Percentiles rank a stretch among this genome's conserved stretches.
Conservation (phyloP, 2,329 filamentous ascomycete species). For the Neurospora sp. region DNA sequence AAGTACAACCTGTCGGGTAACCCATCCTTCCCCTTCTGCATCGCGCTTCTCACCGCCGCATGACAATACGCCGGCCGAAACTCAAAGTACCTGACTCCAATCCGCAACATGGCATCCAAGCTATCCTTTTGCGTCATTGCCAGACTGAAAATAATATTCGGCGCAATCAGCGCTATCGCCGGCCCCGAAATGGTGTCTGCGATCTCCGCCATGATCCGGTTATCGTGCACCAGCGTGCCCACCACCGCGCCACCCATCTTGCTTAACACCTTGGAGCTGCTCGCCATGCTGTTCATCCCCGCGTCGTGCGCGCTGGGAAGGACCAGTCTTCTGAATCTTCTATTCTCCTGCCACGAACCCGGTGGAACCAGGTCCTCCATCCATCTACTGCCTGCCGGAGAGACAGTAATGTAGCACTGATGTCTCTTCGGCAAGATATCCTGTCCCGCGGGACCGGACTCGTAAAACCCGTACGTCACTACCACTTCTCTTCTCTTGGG, state of each 20-base stretch:
- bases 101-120: constrained; percentile 31
- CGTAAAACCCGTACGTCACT: constrained; percentile 38
- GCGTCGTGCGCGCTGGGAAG: constrained; percentile 29
- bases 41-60: constrained; percentile 25
- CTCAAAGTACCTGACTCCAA: constrained; percentile 42
- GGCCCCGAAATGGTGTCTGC: constrained; percentile 19
- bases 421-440: constrained; percentile 31
- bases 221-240: constrained; percentile 18
- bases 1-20: constrained; percentile 38
- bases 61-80: constrained; percentile 40
- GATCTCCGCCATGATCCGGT: constrained; percentile 15
- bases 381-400: constrained; percentile 32
- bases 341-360: constrained; percentile 26
- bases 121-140: constrained; percentile 42
- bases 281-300: constrained; percentile 42
- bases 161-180: constrained; percentile 23
- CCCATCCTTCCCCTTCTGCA: constrained; percentile 11
- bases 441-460: constrained; percentile 30
- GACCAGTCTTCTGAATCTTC: constrained; percentile 30
- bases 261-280: constrained; percentile 27
- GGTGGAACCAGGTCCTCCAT: constrained; percentile 31
- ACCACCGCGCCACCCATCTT: constrained; percentile 25
- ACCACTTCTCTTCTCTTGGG: constrained; percentile 21
- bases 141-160: constrained; percentile 35
- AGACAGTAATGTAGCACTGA: constrained; percentile 36